Evolutionary conservation across 2,329 filamentous ascomycete species (phyloP).

Genomic region (Mollisiaceae sp.): DNA sequence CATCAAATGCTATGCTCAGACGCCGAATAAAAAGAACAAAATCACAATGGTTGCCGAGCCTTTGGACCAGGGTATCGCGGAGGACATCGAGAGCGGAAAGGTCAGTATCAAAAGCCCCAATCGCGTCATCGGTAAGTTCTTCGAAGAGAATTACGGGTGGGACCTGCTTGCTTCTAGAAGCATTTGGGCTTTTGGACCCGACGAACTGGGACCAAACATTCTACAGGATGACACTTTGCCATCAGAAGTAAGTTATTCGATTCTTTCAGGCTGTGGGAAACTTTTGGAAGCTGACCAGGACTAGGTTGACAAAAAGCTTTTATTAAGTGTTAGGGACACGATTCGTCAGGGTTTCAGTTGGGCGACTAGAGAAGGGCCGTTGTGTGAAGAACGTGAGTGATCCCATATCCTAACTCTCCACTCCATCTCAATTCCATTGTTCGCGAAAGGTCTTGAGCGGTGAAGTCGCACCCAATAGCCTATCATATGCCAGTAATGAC

Average conservation of each 20-base stretch:
- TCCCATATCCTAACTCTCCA: constrained; percentile 21
- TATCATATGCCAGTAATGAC: constrained; percentile 29
- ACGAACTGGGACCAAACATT: constrained; percentile 93
- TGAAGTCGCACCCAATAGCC: constrained; percentile 9
- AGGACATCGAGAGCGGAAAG: constrained; percentile 89
- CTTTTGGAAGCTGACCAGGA: constrained; percentile 27
- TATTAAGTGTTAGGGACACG: constrained; percentile 86
- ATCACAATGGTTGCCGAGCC: constrained; percentile 98
- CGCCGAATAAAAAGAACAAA: constrained; percentile 99
- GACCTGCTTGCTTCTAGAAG: constrained; percentile 92
- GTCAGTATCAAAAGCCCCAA: constrained; percentile 94
- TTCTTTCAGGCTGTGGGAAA: constrained; percentile 12
- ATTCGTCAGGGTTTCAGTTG: constrained; percentile 96
- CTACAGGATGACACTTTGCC: constrained; percentile 95
- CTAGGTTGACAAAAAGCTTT: constrained; percentile 86
- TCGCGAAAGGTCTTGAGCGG: background rate
- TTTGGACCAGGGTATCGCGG: constrained; percentile 90
- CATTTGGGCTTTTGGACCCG: constrained; percentile 98
- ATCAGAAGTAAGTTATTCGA: constrained; percentile 67
- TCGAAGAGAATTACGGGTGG: constrained; percentile 97
- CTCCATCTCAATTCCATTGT: constrained; percentile 13
- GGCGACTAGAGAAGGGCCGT: constrained; percentile 91
- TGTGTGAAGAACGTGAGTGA: constrained; percentile 93
- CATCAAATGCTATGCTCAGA: constrained; percentile 97
- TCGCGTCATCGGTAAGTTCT: constrained; percentile 93